Evolutionary conservation across 306 rosid genomes (phyloP).

Genomic region (Vigna radiata): DNA sequence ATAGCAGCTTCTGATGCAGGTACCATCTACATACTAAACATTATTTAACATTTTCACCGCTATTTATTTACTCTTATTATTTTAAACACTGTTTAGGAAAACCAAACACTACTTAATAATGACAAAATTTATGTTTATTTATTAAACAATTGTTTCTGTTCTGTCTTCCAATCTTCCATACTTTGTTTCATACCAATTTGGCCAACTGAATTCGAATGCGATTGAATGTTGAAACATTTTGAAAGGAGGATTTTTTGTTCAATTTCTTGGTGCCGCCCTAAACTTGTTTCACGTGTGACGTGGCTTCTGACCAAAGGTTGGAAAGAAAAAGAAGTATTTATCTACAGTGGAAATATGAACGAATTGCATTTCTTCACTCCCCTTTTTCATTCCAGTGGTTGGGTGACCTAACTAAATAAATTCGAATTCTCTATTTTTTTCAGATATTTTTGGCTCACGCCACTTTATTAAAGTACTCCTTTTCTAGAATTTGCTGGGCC

Average conservation of each 20-base stretch:
- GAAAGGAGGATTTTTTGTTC: not conserved
- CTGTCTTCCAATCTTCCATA: not conserved
- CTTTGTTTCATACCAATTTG: not conserved
- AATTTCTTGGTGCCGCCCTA: conserved; percentile 30
- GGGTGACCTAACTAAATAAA: not conserved
- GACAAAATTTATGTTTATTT: not conserved
- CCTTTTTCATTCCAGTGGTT: not conserved
- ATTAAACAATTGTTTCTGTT: not conserved
- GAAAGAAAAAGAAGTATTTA: not conserved
- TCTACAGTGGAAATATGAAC: not conserved
- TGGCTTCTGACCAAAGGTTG: not conserved
- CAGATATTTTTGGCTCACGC: not conserved
- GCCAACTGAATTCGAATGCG: not conserved
- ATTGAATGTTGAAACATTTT: not conserved
- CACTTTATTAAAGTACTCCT: not conserved
- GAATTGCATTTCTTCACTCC: not conserved
- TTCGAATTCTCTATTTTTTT: not conserved
- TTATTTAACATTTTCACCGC: no score
- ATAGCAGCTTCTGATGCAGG: conserved; percentile 79
- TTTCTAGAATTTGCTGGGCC: conserved; percentile 8
- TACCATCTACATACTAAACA: conserved; percentile 28
- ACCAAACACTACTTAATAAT: no score
- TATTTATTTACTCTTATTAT: no score
- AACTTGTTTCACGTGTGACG: not conserved
- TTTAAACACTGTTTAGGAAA: not conserved